These are phyloP conservation scores for Phaeotremella fagi DNA, from an alignment of 768 basidiomycete species.

Conservation along the genomic window DNA sequence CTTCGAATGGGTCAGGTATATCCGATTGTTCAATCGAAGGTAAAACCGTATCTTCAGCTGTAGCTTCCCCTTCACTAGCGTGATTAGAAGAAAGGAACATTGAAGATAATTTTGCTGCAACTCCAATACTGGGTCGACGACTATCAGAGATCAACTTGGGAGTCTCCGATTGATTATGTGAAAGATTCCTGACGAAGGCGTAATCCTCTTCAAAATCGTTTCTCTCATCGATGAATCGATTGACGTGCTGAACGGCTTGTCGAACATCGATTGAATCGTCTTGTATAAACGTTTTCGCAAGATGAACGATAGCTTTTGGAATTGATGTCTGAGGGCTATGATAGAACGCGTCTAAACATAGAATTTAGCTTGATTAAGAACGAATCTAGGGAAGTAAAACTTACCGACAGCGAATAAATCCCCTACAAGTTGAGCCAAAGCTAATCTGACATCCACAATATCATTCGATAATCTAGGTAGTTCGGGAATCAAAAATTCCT, in stretches of 20 bases:
- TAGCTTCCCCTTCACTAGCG: neutral
- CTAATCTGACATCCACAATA: constrained; percentile 80
- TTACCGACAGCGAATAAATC: constrained; percentile 37
- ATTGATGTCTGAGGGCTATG: constrained; percentile 9
- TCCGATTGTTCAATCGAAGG: neutral
- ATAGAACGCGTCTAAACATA: constrained; percentile 25
- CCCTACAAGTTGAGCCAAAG: constrained; percentile 68
- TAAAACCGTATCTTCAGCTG: neutral
- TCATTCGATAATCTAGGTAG: constrained; percentile 62
- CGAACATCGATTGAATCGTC: constrained; percentile 37
- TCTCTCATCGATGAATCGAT: constrained; percentile 11
- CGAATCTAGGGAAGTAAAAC: constrained; percentile 1
- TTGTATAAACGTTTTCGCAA: constrained; percentile 15
- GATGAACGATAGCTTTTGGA: constrained; percentile 18
- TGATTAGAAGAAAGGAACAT: neutral
- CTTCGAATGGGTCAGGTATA: neutral
- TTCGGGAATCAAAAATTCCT: constrained; percentile 54
- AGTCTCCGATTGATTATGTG: neutral
- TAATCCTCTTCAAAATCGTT: constrained; percentile 14
- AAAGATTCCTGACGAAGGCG: neutral
- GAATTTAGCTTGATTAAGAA: neutral
- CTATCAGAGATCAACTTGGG: neutral
- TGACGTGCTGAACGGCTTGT: constrained; percentile 25
- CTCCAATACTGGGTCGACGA: neutral
- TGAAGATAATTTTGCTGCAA: neutral